Base-by-base conservation (phyloP, 306 rosid species). In the Prunus campanulata region DNA sequence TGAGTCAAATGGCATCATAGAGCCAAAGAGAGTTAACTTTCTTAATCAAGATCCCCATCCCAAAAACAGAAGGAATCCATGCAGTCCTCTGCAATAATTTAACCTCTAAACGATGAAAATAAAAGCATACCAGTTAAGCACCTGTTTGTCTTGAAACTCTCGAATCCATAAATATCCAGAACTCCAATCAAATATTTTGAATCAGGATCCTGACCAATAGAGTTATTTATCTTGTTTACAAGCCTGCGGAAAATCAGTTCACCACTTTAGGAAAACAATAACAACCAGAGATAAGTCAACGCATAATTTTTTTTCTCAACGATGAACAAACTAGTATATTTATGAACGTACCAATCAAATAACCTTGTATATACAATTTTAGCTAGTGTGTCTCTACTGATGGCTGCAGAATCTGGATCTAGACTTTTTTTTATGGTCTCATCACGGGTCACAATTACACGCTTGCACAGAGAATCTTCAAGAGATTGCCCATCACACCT, bases 81-180 rank as follows among this genome's bases (percentile, higher is more conserved):
- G 67, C 70, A 51, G 46, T 78, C 79, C 57, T 60, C 67, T 29
- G 50, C 68, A 79, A 66, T 68, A 79, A 80, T 67, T 72, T 80
- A 83, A 79, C 77, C 75, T 72, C 75, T 79, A 78, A 91, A 82
- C 51, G 75, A 81, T 70, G 65, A 87, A 85, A 80, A 79, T 81
- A 82, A 85, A 80, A 82, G 91, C 88, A 69, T 84, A 89, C 83
- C 86, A 50, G 86, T 80, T 87, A 92, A 85, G 92, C 85, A 95
- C 99, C 99, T 95, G 92, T 95, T 95, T 85, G 97, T 95, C 96
- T 95, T 95, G 97, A 95, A 95, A 92, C 99, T 95, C 85, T 95
- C 99, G 59, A 95, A 95, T 87, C 99, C 99, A 78, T 95, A 95
- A 81, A 95, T 95, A 92, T 95, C 99, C 70, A 95, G 82, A 81